Evolutionary conservation across 2,329 filamentous ascomycete species (phyloP).

Genomic region (Arthrobotrys conoides): DNA sequence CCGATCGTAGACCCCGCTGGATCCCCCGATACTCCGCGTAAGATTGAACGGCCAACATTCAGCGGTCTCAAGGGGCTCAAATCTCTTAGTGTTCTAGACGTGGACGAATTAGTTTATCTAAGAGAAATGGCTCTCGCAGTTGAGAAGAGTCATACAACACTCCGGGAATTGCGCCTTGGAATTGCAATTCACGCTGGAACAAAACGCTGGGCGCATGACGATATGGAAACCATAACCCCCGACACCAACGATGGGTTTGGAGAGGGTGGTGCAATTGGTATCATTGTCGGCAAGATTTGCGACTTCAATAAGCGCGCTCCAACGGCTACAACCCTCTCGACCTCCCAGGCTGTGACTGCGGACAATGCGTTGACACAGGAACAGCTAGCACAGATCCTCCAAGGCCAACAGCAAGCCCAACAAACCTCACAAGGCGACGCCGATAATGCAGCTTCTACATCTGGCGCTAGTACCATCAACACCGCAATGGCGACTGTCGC

Average conservation of each 20-base stretch:
- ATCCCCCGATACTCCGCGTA: constrained; percentile 70
- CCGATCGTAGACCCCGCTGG: constrained; percentile 67
- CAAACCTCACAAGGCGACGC: constrained; percentile 33
- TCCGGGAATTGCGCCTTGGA: constrained; percentile 81
- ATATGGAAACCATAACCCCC: constrained; percentile 57
- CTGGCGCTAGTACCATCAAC: constrained; percentile 43
- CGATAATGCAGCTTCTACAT: constrained; percentile 50
- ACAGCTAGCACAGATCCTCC: constrained; percentile 59
- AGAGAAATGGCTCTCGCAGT: constrained; percentile 86
- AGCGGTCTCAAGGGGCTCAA: constrained; percentile 81
- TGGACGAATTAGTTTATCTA: constrained; percentile 85
- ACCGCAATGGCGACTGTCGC: constrained; percentile 47
- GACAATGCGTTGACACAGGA: constrained; percentile 56
- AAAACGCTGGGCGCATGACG: constrained; percentile 63
- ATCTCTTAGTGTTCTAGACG: constrained; percentile 82
- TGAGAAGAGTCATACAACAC: constrained; percentile 76
- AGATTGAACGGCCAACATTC: constrained; percentile 83
- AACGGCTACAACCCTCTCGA: constrained; percentile 15
- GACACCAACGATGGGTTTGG: constrained; percentile 59
- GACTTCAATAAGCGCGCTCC: constrained; percentile 69
- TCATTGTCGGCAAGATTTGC: constrained; percentile 77
- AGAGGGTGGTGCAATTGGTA: constrained; percentile 77
- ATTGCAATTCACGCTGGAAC: constrained; percentile 72
- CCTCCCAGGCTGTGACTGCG: constrained; percentile 47
- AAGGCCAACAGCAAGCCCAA: constrained; percentile 56